These are phyloP conservation scores for Dianthus caryophyllus DNA, from an alignment of 148 eudicot genomes.

Conservation along the genomic window DNA sequence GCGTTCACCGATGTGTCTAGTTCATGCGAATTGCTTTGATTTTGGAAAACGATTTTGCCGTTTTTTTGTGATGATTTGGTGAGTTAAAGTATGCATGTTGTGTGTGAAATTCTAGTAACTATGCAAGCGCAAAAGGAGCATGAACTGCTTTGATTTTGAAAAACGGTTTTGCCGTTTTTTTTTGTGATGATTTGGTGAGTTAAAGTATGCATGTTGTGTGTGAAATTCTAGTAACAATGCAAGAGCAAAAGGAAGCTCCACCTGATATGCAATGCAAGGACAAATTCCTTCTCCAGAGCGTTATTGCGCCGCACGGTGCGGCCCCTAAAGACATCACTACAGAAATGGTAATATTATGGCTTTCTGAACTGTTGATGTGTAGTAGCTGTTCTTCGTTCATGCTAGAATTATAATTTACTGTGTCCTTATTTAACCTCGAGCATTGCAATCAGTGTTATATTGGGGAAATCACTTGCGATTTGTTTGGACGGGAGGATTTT, in stretches of 20 bases:
- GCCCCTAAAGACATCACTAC: conserved; percentile 58
- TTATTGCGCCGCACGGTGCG: conserved; percentile 37
- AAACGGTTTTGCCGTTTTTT: background rate
- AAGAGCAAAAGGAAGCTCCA: conserved; percentile 77
- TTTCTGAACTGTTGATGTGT: background rate
- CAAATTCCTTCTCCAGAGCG: conserved; percentile 80
- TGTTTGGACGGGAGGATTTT: background rate
- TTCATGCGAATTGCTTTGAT: background rate
- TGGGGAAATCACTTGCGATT: background rate
- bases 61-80: no score
- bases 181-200: background rate
- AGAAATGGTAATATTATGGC: conserved; percentile 52
- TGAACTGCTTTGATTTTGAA: background rate
- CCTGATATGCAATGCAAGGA: conserved; percentile 83
- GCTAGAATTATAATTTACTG: background rate
- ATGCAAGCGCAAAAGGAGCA: no score
- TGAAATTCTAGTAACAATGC: conserved; percentile 60
- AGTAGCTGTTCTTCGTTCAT: background rate
- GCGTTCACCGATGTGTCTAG: no score
- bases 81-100: no score
- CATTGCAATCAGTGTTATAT: background rate
- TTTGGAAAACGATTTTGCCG: background rate
- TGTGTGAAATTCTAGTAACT: no score
- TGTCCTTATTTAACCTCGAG: no score
- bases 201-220: no score